Evolutionary conservation across 140 eudicot species (phyloP).

Genomic region (Flaveria floridana): DNA sequence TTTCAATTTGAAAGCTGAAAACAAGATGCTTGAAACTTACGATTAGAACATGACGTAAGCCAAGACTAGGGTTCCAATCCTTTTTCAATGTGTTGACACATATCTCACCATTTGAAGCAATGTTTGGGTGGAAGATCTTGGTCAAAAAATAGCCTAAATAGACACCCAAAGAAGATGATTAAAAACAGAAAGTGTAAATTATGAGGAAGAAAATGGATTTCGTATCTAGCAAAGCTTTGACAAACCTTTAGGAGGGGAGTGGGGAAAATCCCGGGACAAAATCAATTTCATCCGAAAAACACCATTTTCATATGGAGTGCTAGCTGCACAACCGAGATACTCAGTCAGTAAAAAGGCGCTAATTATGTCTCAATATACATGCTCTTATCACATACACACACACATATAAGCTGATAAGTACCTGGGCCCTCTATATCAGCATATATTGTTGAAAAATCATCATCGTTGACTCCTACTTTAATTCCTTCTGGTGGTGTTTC

Average conservation of each 20-base stretch:
- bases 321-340: constrained; percentile 61
- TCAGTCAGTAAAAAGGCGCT: constrained; percentile 17
- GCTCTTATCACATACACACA: neutral
- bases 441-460: constrained; percentile 83
- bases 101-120: constrained; percentile 83
- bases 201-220: constrained; percentile 3
- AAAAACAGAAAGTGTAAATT: constrained; percentile 9
- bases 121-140: constrained; percentile 94
- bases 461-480: constrained; percentile 92
- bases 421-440: constrained; percentile 99
- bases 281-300: constrained; percentile 89
- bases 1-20: constrained; percentile 11
- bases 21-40: constrained; percentile 45
- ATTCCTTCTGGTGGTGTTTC: constrained; percentile 96
- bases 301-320: constrained; percentile 97
- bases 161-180: constrained; percentile 13
- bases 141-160: constrained; percentile 78
- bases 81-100: constrained; percentile 92
- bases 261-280: constrained; percentile 81
- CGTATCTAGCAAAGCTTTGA: constrained; percentile 6
- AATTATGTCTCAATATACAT: neutral
- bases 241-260: constrained; percentile 95
- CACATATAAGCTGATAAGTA: constrained; percentile 19
- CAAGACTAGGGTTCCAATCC: constrained; percentile 96
- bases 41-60: constrained; percentile 83